Evolutionary conservation across 768 basidiomycete genomes (phyloP).

Genomic region (Gymnopilus dilepis): DNA sequence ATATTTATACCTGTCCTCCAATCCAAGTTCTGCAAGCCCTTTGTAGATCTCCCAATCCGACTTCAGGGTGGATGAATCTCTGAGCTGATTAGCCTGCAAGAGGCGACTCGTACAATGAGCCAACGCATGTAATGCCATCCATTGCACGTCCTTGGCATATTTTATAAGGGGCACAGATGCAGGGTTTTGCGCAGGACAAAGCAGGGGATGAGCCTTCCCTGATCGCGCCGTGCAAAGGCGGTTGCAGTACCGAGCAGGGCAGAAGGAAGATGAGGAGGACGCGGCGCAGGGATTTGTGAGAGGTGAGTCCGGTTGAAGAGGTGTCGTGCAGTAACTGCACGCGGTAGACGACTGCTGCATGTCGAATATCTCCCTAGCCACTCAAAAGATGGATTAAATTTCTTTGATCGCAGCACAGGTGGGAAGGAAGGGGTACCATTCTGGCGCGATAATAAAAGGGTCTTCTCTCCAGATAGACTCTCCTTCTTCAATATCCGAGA

Average conservation of each 20-base stretch:
- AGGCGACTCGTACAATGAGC: constrained; percentile 68
- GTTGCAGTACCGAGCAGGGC: constrained; percentile 78
- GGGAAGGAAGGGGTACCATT: constrained; percentile 56
- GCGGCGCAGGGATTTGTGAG: constrained; percentile 59
- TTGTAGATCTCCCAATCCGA: constrained; percentile 61
- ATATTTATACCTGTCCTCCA: constrained; percentile 69
- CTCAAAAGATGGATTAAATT: constrained; percentile 19
- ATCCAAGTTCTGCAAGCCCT: constrained; percentile 73
- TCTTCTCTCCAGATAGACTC: constrained; percentile 88
- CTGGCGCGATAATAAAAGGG: constrained; percentile 80
- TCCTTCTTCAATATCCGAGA: constrained; percentile 65
- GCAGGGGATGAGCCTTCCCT: constrained; percentile 65
- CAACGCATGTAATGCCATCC: constrained; percentile 81
- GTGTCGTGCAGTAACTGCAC: constrained; percentile 79
- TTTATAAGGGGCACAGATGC: constrained; percentile 62
- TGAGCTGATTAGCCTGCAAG: constrained; percentile 56
- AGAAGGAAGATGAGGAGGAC: constrained; percentile 46
- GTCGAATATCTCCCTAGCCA: constrained; percentile 76
- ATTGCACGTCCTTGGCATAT: constrained; percentile 62
- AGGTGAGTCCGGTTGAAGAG: constrained; percentile 49
- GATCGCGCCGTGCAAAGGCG: constrained; percentile 76
- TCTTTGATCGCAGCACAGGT: not conserved
- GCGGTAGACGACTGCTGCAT: constrained; percentile 62
- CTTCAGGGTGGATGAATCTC: constrained; percentile 45
- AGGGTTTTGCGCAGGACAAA: constrained; percentile 81